phyloP scores from a whole-genome alignment of 441 rosid species.

The Arabidopsis lyrata region DNA sequence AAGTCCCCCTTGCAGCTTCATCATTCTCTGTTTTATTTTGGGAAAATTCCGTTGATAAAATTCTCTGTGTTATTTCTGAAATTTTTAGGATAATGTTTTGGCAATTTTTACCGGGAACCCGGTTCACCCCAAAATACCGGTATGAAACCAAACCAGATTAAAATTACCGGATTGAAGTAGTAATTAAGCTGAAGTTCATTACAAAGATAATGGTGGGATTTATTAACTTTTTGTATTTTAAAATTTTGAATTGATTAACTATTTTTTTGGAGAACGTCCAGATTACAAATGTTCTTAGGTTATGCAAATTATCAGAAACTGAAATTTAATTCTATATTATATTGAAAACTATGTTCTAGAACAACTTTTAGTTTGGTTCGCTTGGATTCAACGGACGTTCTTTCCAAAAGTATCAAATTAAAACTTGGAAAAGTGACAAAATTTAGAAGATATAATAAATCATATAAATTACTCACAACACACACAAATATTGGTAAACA shows the following conservation, averaged over 20 bases:
- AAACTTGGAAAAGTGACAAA: neutral
- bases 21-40: constrained; percentile 37
- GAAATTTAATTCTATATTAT: no score
- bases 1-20: constrained; percentile 66
- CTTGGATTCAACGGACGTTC: neutral
- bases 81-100: constrained; percentile 39
- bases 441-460: neutral
- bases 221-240: neutral
- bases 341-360: neutral
- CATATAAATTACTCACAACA: constrained; percentile 23
- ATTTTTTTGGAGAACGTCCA: neutral
- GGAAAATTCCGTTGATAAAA: neutral
- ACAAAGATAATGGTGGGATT: no score
- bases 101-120: constrained; percentile 25
- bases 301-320: no score
- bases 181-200: neutral
- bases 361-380: neutral
- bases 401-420: neutral
- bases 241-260: neutral
- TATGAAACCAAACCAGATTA: constrained; percentile 11
- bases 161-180: neutral
- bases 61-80: neutral
- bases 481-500: constrained; percentile 20
- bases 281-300: no score
- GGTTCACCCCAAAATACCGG: constrained; percentile 16